A percentile compares a stretch with the other conserved stretches of the same genome.
Conservation (phyloP, 495 filamentous ascomycete genomes). For the Margaritispora aquatica region DNA sequence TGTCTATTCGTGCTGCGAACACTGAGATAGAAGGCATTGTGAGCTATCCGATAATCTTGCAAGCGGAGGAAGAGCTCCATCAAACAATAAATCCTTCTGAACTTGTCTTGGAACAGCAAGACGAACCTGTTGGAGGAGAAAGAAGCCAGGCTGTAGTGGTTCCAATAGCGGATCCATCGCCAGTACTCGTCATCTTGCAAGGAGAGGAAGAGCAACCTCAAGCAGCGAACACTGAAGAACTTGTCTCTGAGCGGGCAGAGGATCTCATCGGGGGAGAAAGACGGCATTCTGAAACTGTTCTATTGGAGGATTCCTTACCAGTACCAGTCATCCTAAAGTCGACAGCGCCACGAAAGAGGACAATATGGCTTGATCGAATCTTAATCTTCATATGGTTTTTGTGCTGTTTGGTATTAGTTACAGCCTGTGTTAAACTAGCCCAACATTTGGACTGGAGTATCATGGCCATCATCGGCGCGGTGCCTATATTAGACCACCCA, state of each 20-base stretch:
- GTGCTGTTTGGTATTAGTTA: neutral
- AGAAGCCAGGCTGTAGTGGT: no score
- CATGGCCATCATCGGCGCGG: neutral
- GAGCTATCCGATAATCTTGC: no score
- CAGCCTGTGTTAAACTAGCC: neutral
- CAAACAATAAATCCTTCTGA: no score
- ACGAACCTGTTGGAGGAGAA: no score
- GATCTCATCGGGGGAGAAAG: neutral
- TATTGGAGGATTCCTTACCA: neutral
- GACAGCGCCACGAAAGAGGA: neutral
- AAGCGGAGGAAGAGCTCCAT: no score
- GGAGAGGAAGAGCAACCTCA: neutral
- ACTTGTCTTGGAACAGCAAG: no score
- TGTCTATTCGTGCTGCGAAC: no score
- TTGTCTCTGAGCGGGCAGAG: neutral
- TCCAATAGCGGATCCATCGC: no score
- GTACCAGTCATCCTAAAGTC: neutral
- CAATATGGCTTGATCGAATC: neutral
- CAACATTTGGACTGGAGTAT: neutral
- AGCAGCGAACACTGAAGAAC: neutral
- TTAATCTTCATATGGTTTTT: neutral
- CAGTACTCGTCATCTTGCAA: neutral
- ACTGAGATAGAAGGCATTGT: no score
- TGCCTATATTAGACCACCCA: neutral
- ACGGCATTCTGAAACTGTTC: neutral